Percentiles rank a stretch among this genome's conserved stretches.
Evolutionary conservation across 257 asterid genomes (phyloP).

Genomic region (Solanum tarijense): DNA sequence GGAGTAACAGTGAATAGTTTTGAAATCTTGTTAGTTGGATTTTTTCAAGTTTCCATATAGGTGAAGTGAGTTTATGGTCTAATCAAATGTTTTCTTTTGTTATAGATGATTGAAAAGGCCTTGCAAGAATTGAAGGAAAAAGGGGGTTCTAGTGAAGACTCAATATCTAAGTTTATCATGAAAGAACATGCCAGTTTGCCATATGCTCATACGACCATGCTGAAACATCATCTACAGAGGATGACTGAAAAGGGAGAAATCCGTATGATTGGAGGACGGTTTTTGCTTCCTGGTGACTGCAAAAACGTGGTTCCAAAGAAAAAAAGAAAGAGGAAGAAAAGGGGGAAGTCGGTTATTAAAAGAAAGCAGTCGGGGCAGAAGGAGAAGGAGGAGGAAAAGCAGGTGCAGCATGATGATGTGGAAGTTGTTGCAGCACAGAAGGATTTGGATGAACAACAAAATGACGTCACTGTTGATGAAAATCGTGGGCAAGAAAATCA

Average conservation of each 20-base stretch:
- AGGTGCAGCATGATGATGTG: neutral
- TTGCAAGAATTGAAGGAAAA: slow-evolving; percentile 30
- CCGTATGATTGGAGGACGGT: slow-evolving; percentile 10
- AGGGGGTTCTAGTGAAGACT: slow-evolving; percentile 38
- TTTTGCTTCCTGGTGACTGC: slow-evolving; percentile 13
- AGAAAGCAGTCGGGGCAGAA: slow-evolving; percentile 7
- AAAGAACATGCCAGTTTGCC: slow-evolving; percentile 31
- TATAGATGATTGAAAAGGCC: slow-evolving; percentile 63
- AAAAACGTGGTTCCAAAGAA: neutral
- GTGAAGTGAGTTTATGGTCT: neutral
- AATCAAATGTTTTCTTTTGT: neutral
- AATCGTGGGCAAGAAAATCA: neutral
- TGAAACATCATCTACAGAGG: slow-evolving; percentile 31
- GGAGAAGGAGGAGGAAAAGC: neutral
- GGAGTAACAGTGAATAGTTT: neutral
- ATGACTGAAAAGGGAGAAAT: slow-evolving; percentile 31
- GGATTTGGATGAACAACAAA: neutral
- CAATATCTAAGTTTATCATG: slow-evolving; percentile 38
- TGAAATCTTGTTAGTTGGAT: neutral
- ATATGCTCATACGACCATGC: slow-evolving; percentile 34
- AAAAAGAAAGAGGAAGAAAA: slow-evolving; percentile 16
- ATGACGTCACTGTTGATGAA: neutral
- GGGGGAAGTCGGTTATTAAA: slow-evolving; percentile 19
- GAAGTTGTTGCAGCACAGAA: neutral
- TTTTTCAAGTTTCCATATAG: neutral